phyloP scores from a whole-genome alignment of 23 red algal species.

The Gracilariopsis chorda region DNA sequence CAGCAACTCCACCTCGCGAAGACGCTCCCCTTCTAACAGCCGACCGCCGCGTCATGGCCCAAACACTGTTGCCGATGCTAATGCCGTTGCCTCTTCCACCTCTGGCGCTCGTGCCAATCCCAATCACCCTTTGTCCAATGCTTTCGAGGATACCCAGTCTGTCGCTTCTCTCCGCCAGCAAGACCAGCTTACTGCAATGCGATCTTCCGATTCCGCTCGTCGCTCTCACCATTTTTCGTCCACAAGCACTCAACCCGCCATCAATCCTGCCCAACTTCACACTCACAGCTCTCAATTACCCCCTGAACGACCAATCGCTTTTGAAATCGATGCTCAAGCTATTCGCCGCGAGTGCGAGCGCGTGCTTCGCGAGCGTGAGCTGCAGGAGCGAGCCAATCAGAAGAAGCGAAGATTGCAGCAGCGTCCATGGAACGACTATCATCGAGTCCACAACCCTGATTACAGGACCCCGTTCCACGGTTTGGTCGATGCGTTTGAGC shows the following conservation, averaged over 20 bases:
- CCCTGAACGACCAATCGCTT: neutral
- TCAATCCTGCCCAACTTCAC: neutral
- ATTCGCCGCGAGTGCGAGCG: neutral
- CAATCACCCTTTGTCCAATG: neutral
- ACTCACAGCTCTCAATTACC: neutral
- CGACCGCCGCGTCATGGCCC: neutral
- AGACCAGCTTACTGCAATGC: neutral
- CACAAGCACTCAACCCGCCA: neutral
- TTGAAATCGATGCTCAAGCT: neutral
- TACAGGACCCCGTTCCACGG: constrained; percentile 9
- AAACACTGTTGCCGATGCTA: neutral
- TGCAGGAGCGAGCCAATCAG: neutral
- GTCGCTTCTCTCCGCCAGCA: neutral
- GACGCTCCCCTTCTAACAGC: neutral
- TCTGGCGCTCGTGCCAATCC: neutral
- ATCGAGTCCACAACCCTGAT: constrained; percentile 11
- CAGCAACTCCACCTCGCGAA: neutral
- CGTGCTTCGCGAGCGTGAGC: neutral
- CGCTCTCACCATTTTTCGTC: neutral
- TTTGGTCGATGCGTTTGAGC: constrained; percentile 4
- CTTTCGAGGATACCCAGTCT: constrained; percentile 8
- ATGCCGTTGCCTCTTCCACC: neutral
- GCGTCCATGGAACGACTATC: neutral
- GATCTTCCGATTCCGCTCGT: neutral
- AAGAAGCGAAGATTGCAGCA: neutral